These are phyloP conservation scores for Scheffersomyces illinoinensis DNA, from an alignment of 1,139 yeast genomes.

Conservation along the genomic window DNA sequence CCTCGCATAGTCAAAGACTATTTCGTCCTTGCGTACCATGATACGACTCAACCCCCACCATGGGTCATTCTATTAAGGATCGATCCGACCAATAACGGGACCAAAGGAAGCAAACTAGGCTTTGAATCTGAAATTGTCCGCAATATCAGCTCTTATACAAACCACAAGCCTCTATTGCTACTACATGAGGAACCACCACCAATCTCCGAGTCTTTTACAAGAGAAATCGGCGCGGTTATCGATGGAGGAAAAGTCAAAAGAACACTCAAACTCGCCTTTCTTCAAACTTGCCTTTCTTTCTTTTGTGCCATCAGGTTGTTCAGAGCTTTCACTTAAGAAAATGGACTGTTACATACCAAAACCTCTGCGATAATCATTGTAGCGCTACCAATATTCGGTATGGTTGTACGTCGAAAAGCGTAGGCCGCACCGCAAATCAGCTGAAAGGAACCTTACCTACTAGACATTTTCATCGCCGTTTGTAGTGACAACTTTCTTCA, in stretches of 20 bases:
- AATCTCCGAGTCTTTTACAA: too few species aligned
- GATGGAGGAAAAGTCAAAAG: too few species aligned
- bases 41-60: background rate
- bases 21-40: background rate
- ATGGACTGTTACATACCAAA: background rate
- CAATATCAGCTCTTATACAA: too few species aligned
- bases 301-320: too few species aligned
- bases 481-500: background rate
- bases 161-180: background rate
- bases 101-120: background rate
- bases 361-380: background rate
- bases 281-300: too few species aligned
- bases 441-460: background rate
- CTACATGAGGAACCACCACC: background rate
- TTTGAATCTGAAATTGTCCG: too few species aligned
- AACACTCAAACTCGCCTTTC: too few species aligned
- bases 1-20: too few species aligned
- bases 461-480: too few species aligned
- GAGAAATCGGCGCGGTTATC: too few species aligned
- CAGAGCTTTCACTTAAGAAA: background rate
- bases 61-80: background rate
- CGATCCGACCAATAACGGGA: background rate
- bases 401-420: background rate
- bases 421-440: background rate
- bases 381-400: background rate